These are phyloP conservation scores for Aphanomyces cochlioides DNA, from an alignment of 352 stramenopile genomes.

Conservation along the genomic window DNA sequence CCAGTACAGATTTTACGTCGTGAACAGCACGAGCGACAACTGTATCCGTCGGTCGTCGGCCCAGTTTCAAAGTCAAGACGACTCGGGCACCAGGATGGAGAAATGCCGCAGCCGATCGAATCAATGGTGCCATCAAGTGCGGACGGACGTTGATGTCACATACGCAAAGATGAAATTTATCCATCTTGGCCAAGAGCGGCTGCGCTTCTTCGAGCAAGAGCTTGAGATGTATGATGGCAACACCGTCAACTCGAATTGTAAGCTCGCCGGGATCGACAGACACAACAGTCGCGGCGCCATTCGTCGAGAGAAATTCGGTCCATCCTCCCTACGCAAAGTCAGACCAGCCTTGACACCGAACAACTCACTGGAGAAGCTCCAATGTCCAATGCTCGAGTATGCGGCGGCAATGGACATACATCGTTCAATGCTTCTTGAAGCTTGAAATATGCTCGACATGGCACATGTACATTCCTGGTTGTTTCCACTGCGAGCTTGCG, in stretches of 20 bases:
- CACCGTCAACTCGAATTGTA: slow-evolving; percentile 35
- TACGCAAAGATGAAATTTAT: slow-evolving; percentile 45
- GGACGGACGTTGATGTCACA: slow-evolving; percentile 49
- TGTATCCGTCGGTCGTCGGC: slow-evolving; percentile 36
- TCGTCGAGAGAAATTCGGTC: slow-evolving; percentile 46
- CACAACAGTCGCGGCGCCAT: slow-evolving; percentile 43
- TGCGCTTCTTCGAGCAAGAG: slow-evolving; percentile 44
- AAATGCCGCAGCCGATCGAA: slow-evolving; percentile 32
- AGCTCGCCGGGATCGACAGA: slow-evolving; percentile 52
- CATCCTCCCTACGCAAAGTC: slow-evolving; percentile 39
- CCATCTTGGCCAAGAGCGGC: slow-evolving; percentile 32
- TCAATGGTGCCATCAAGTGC: slow-evolving; percentile 36
- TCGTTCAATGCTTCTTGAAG: slow-evolving; percentile 44
- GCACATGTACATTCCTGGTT: slow-evolving; percentile 28
- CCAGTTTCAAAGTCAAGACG: slow-evolving; percentile 45
- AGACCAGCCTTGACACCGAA: not conserved
- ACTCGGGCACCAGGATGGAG: slow-evolving; percentile 32
- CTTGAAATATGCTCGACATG: slow-evolving; percentile 57
- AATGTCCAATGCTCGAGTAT: slow-evolving; percentile 45
- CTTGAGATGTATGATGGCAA: slow-evolving; percentile 43
- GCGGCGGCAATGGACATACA: slow-evolving; percentile 26
- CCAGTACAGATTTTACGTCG: slow-evolving; percentile 22
- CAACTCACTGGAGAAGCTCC: slow-evolving; percentile 44
- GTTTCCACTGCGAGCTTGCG: not conserved
- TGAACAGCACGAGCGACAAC: slow-evolving; percentile 33